Evolutionary conservation across 1,139 yeast species (phyloP), one percentile per base, ranked within the genome.

Genomic region (Blastobotrys serpentis): DNA sequence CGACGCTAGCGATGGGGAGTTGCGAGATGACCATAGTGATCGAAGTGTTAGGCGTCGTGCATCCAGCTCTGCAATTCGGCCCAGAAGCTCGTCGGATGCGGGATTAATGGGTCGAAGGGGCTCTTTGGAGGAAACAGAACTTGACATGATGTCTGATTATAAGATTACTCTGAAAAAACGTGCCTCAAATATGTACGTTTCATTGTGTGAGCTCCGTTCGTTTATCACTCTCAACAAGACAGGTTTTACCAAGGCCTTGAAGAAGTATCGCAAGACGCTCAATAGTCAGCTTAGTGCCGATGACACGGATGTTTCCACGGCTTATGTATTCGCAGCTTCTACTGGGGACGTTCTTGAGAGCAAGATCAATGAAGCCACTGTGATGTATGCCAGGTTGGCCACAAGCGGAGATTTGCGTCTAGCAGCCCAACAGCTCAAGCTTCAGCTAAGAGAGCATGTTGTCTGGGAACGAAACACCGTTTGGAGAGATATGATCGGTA

Each of bases 381-480:
- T 68, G 40, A 62, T 78, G n/a, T 84, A 80, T 56, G 75, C 81
- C 1, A 55, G 66, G 10, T 54, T 70, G 10, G 70, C 70, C 44
- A 69, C 74, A 4, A 58, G 61, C 29, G 75, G 76, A 33, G 73
- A 77, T 50, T 61, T 75, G 43, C 80, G 76, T 13, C 65, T 69
- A 41, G 86, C 92, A 19, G 78, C 76, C 51, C 74, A 78, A 30
- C 94, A 86, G 59, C 75, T 90, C 52, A 78, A 84, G 53, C 75
- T 87, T 13, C 87, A 87, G 59, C 70, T 90, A 53, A 76, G 97
- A 52, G 98, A 90, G 60, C 95, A 89, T 66, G 86, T 90, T 44
- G 96, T 89, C 14, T 90, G 96, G 95, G 97, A 89, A 68, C 78
- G 98, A 65, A 88, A 88, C 66, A 90, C 97, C 0, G 97, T 90